Evolutionary conservation across 805 yeast species (phyloP).

Genomic region (Cyberlindnera xylosilytica): DNA sequence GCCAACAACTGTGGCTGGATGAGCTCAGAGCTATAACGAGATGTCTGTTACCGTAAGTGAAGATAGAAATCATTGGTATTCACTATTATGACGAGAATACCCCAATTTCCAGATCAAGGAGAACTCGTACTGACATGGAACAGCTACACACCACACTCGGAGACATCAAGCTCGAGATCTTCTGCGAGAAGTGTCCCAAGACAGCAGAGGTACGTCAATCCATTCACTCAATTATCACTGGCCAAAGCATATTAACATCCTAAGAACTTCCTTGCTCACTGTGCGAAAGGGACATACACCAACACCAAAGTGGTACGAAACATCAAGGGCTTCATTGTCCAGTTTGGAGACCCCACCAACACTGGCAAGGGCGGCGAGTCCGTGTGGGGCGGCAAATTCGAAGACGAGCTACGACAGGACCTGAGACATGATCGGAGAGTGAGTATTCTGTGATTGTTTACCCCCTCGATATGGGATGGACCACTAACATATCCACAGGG

Average conservation of each 20-base stretch:
- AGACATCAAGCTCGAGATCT: conserved; percentile 37
- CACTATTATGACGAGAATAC: conserved; percentile 4
- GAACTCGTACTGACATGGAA: too few species aligned
- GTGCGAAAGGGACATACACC: conserved; percentile 41
- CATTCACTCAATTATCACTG: too few species aligned
- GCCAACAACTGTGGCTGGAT: too few species aligned
- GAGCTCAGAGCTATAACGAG: too few species aligned
- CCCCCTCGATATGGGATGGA: too few species aligned
- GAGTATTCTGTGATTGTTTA: too few species aligned
- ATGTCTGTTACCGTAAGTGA: conserved; percentile 25
- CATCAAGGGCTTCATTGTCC: conserved; percentile 69
- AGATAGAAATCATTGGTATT: too few species aligned
- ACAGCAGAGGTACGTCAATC: conserved; percentile 33
- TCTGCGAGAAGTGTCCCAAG: conserved; percentile 36
- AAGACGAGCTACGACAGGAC: conserved; percentile 71
- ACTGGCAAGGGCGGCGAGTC: conserved; percentile 81
- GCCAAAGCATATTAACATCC: too few species aligned
- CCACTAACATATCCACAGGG: conserved; percentile 41
- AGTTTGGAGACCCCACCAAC: conserved; percentile 82
- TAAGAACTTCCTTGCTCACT: conserved; percentile 43
- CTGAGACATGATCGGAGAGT: conserved; percentile 67
- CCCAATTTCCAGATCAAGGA: too few species aligned
- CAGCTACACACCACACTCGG: conserved; percentile 39
- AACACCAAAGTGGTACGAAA: conserved; percentile 69
- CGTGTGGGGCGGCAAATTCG: conserved; percentile 73